Percentiles rank a stretch among this genome's conserved stretches.
phyloP scores from a whole-genome alignment of 495 filamentous ascomycete genomes.

The Rhypophila decipiens region DNA sequence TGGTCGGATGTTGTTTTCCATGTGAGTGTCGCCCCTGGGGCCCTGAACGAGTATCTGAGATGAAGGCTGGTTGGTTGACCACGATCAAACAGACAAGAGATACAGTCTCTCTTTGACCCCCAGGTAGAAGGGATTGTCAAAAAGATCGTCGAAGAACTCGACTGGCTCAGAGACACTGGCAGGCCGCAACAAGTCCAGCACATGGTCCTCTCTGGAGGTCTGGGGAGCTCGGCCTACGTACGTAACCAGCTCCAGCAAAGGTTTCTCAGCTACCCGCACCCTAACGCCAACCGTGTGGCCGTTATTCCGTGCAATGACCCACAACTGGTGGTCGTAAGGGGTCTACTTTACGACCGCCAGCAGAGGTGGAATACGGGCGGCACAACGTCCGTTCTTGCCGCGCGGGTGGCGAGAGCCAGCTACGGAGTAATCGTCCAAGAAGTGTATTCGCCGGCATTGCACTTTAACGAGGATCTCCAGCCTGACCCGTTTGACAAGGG shows the following conservation, averaged over 20 bases:
- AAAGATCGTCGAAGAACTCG: conserved; percentile 49
- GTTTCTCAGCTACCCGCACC: conserved; percentile 27
- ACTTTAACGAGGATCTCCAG: conserved; percentile 35
- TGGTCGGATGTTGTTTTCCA: conserved; percentile 26
- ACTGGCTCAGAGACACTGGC: conserved; percentile 39
- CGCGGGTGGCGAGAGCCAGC: conserved; percentile 47
- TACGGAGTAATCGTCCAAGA: conserved; percentile 49
- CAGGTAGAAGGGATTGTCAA: conserved; percentile 48
- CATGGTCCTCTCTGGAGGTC: conserved; percentile 57
- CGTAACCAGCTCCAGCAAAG: conserved; percentile 35
- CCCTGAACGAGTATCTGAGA: neutral
- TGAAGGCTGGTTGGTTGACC: neutral
- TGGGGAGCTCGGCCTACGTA: conserved; percentile 61
- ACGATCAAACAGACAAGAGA: conserved; percentile 34
- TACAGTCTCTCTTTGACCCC: conserved; percentile 48
- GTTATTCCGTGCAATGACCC: conserved; percentile 48
- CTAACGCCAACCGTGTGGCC: conserved; percentile 35
- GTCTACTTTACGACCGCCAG: conserved; percentile 48
- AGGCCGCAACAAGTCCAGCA: conserved; percentile 44
- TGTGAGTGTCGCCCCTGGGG: conserved; percentile 8
- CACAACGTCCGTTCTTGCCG: conserved; percentile 32
- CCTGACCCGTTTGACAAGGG: conserved; percentile 38
- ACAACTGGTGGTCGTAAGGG: conserved; percentile 53
- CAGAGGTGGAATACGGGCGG: conserved; percentile 38
- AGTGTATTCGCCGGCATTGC: conserved; percentile 38